Conservation (phyloP, 805 yeast species). For the Saturnispora ahearnii region DNA sequence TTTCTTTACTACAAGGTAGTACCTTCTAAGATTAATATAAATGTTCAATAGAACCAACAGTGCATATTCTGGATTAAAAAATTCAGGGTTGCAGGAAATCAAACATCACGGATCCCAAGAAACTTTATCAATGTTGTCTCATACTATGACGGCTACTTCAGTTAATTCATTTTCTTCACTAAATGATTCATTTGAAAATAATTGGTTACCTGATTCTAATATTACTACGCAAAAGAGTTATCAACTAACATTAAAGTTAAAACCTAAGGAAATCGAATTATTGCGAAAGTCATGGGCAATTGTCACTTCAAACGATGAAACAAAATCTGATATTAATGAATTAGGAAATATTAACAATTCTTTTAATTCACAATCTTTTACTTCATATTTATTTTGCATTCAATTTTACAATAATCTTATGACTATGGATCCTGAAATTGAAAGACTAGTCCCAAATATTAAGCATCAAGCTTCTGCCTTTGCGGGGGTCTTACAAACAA, state of each 20-base stretch:
- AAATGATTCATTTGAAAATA: slow-evolving; percentile 22
- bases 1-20: neutral
- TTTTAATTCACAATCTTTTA: slow-evolving; percentile 29
- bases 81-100: neutral
- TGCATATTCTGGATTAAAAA: neutral
- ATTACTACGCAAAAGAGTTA: slow-evolving; percentile 21
- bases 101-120: slow-evolving; percentile 9
- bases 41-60: neutral
- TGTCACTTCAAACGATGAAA: slow-evolving; percentile 21
- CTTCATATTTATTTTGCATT: slow-evolving; percentile 58
- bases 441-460: slow-evolving; percentile 60
- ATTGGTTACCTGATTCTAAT: slow-evolving; percentile 28
- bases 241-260: slow-evolving; percentile 21
- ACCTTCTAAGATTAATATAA: neutral
- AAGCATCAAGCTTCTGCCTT: slow-evolving; percentile 73
- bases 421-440: slow-evolving; percentile 50
- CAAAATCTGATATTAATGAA: slow-evolving; percentile 2
- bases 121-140: slow-evolving; percentile 16
- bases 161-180: slow-evolving; percentile 21
- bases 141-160: slow-evolving; percentile 23
- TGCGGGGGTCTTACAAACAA: slow-evolving; percentile 67
- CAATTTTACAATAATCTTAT: slow-evolving; percentile 69
- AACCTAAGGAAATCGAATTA: slow-evolving; percentile 34
- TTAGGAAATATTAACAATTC: neutral
- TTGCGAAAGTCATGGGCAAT: slow-evolving; percentile 40